Percentiles rank a stretch among this genome's conserved stretches.
phyloP scores from a whole-genome alignment of 164 flowering plant genomes.

The Chimonanthus praecox region DNA sequence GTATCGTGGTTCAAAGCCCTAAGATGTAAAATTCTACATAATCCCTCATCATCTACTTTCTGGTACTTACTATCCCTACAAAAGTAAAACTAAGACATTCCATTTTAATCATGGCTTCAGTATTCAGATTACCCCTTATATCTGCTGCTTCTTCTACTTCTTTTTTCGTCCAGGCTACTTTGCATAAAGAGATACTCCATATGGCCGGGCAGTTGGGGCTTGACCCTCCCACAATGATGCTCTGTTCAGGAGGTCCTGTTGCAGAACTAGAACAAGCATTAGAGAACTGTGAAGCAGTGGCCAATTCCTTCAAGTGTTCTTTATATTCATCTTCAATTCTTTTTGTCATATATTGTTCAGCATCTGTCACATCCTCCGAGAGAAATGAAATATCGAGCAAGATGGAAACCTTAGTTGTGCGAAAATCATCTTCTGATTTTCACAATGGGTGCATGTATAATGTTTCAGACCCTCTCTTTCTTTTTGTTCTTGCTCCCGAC shows the following conservation, averaged over 20 bases:
- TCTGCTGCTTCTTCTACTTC: not conserved
- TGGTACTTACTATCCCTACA: not conserved
- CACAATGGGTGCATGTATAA: slow-evolving; percentile 19
- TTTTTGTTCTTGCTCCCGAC: slow-evolving; percentile 72
- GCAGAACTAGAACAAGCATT: slow-evolving; percentile 79
- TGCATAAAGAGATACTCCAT: slow-evolving; percentile 67
- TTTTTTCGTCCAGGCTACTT: slow-evolving; percentile 61
- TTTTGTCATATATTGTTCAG: slow-evolving; percentile 70
- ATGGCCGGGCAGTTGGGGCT: slow-evolving; percentile 99
- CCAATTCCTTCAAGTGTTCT: slow-evolving; percentile 65
- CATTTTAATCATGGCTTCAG: not conserved
- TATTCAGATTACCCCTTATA: not conserved
- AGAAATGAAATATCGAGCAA: slow-evolving; percentile 41
- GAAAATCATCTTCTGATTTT: slow-evolving; percentile 20
- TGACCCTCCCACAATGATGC: slow-evolving; percentile 90
- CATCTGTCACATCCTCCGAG: slow-evolving; percentile 32
- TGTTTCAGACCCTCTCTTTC: slow-evolving; percentile 38
- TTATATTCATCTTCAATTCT: slow-evolving; percentile 59
- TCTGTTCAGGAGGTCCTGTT: slow-evolving; percentile 51
- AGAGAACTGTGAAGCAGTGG: slow-evolving; percentile 83
- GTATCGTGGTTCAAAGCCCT: not conserved
- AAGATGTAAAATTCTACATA: no score
- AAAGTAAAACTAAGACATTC: not conserved
- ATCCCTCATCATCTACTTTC: not conserved
- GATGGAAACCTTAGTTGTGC: slow-evolving; percentile 31